Evolutionary conservation across 306 rosid species (phyloP).

Genomic region (Hippophae tibetana): DNA sequence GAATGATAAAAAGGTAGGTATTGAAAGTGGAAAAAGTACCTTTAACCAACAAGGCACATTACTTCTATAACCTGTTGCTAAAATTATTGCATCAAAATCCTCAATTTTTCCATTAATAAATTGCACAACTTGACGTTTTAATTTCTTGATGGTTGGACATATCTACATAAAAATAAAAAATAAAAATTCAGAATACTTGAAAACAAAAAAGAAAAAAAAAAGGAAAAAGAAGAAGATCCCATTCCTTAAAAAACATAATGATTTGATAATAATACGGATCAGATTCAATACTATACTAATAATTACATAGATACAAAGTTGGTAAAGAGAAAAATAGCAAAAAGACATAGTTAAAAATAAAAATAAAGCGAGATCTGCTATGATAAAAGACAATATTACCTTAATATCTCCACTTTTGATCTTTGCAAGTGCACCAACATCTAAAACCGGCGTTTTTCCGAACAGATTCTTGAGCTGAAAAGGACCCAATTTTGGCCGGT

Average conservation of each 20-base stretch:
- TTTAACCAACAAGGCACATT: constrained; percentile 95
- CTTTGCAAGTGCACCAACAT: constrained; percentile 91
- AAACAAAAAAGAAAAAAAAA: not conserved
- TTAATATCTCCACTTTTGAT: constrained; percentile 74
- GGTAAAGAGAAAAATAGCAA: constrained; percentile 6
- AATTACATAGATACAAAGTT: constrained; percentile 1
- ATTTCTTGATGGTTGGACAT: constrained; percentile 61
- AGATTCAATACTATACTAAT: not conserved
- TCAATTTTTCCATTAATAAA: constrained; percentile 59
- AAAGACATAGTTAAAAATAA: constrained; percentile 1
- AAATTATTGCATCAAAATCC: constrained; percentile 68
- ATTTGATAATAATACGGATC: no score
- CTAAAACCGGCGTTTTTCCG: constrained; percentile 95
- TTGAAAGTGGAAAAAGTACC: constrained; percentile 30
- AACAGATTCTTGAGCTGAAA: constrained; percentile 72
- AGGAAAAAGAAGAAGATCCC: not conserved
- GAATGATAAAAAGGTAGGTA: not conserved
- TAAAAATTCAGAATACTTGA: not conserved
- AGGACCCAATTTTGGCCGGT: constrained; percentile 87
- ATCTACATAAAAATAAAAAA: constrained; percentile 35
- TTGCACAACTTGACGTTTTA: constrained; percentile 58
- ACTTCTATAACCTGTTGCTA: constrained; percentile 98
- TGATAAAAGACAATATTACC: constrained; percentile 29
- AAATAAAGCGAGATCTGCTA: constrained; percentile 1
- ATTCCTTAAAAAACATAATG: no score